Evolutionary conservation across 257 asterid species (phyloP), one percentile per base, ranked within the genome.

Genomic region (Forsythia viridissima): DNA sequence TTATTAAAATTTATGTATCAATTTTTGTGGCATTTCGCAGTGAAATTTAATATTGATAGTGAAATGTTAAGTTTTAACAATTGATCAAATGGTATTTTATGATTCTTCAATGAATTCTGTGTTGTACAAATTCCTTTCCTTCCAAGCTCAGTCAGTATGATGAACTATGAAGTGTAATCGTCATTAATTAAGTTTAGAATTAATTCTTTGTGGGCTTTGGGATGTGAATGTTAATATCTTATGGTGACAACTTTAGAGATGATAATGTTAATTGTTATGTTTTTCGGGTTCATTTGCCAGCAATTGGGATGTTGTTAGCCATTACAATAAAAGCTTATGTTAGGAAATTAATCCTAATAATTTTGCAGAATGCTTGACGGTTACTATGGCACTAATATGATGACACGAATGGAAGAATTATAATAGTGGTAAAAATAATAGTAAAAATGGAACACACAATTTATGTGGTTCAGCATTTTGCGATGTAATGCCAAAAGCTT

Each of bases 191-290:
- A 55, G 24, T 57, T n/a, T 20, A 18, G 66, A 57, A 57, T 57
- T 20, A 57, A 57, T 57, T 57, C 63, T 73, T 74, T 70, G 72
- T 73, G 44, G 57, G n/a, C 69, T 67, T 41, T 42, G 6, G 55
- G 12, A 4, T 71, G 37, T 69, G 20, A 39, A 3, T 24, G 13
- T 46, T 42, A 73, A 40, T 18, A 18, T n/a, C 24, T n/a, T 18
- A 55, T 59, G 67, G 12, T 59, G 67, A n/a, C 36, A 59, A 59
- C 4, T 30, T 30, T 30, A 30, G 34, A 30, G 34, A 30, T 30
- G 34, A 30, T 30, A 30, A 30, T 30, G 34, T 30, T 30, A 30
- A 30, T 30, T 30, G 34, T 30, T 20, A 20, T 63, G 13, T 9
- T 20, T 61, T 63, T 24, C 0, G 69, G 15, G 37, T 61, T 61